Percentiles rank a stretch among this genome's conserved stretches.
phyloP scores from a whole-genome alignment of 352 stramenopile species.

The Globisporangium yorkense region DNA sequence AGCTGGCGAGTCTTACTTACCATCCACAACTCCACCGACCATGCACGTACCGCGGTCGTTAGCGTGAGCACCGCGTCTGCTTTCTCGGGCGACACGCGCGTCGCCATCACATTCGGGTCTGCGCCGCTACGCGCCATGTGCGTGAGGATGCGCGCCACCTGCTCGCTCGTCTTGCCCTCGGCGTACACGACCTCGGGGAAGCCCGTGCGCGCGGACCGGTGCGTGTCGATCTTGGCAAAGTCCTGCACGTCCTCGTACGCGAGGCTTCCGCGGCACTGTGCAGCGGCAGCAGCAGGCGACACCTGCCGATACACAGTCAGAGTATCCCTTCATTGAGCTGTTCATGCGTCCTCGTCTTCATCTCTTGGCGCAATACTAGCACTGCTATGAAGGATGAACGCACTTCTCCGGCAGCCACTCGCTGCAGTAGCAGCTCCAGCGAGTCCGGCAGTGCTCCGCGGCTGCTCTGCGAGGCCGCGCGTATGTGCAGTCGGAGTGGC shows the following conservation, averaged over 20 bases:
- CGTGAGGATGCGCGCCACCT: conserved; percentile 89
- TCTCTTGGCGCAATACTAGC: not conserved
- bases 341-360: not conserved
- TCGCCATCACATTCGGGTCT: conserved; percentile 74
- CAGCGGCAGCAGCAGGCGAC: conserved; percentile 18
- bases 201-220: conserved; percentile 79
- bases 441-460: not conserved
- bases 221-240: conserved; percentile 88
- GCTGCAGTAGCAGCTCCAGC: conserved; percentile 37
- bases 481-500: not conserved
- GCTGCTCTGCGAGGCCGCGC: not conserved
- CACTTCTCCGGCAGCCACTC: conserved; percentile 49
- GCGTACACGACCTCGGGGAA: conserved; percentile 96
- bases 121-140: conserved; percentile 67
- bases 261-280: conserved; percentile 20
- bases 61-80: conserved; percentile 30
- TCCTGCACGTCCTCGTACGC: conserved; percentile 50
- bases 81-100: conserved; percentile 53
- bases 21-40: not conserved
- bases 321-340: not conserved
- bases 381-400: not conserved
- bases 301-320: conserved; percentile 9
- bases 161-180: conserved; percentile 88
- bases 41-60: conserved; percentile 27
- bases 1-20: not conserved